A percentile compares a stretch with the other conserved stretches of the same genome.
phyloP scores from a whole-genome alignment of 495 filamentous ascomycete genomes.

The Aspergillus haitiensis region DNA sequence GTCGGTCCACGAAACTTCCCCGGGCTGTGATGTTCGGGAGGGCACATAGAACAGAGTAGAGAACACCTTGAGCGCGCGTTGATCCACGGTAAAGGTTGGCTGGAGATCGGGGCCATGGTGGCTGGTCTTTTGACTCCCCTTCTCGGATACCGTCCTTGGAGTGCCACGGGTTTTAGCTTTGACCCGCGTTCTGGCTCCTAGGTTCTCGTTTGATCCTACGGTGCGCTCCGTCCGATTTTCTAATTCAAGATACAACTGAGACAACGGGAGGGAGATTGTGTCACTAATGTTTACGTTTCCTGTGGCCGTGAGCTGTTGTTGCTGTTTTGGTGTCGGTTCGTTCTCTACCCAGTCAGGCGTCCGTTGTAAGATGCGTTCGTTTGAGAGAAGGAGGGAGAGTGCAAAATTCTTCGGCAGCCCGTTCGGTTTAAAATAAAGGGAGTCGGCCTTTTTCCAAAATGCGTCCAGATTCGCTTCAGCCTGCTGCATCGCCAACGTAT shows the following conservation, averaged over 20 bases:
- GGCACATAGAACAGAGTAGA: constrained; percentile 44
- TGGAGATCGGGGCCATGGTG: constrained; percentile 14
- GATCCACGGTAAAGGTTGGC: constrained; percentile 40
- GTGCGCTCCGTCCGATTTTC: no score
- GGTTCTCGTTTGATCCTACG: constrained; percentile 1
- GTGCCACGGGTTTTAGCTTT: constrained; percentile 47
- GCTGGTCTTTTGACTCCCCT: not conserved
- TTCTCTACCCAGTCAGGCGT: constrained; percentile 48
- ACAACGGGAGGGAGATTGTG: no score
- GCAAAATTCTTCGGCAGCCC: constrained; percentile 21
- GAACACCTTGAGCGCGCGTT: constrained; percentile 50
- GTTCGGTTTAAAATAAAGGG: constrained; percentile 8
- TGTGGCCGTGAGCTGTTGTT: constrained; percentile 7
- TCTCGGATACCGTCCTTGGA: constrained; percentile 9
- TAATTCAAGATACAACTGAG: no score
- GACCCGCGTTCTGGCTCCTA: constrained; percentile 13
- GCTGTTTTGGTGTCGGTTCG: constrained; percentile 29
- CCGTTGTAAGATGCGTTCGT: constrained; percentile 38
- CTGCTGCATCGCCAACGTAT: constrained; percentile 35
- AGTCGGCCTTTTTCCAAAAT: constrained; percentile 47
- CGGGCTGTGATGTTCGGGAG: constrained; percentile 25
- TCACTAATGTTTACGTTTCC: no score
- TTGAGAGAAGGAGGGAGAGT: constrained; percentile 28
- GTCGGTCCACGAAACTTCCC: constrained; percentile 51
- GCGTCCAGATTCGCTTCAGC: constrained; percentile 51